phyloP scores from a whole-genome alignment of 1,284 basidiomycete genomes.

The Pseudozyma thailandica region DNA sequence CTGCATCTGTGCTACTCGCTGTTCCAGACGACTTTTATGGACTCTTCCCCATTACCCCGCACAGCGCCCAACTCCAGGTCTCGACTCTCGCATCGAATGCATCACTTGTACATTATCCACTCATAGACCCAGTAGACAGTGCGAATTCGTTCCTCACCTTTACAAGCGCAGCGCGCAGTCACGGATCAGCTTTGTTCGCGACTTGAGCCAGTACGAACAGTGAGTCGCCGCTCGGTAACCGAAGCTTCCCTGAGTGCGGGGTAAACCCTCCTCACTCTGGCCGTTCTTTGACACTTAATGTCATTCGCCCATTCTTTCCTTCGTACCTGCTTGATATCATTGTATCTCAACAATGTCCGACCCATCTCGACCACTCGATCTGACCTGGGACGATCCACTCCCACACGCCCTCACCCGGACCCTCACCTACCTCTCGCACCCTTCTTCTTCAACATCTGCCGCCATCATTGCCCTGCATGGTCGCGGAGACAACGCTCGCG shows the following conservation, averaged over 20 bases:
- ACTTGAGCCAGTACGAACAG: too few relatives aligned
- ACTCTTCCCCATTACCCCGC: conserved; percentile 4
- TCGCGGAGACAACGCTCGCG: conserved; percentile 28
- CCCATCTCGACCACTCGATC: conserved; percentile 2
- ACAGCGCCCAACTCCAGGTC: neutral
- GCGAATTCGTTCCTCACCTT: too few relatives aligned
- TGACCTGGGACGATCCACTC: conserved; percentile 26
- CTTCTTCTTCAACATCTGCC: conserved; percentile 1
- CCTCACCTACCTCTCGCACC: conserved; percentile 12
- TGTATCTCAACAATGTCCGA: conserved; percentile 3
- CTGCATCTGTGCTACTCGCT: too few relatives aligned
- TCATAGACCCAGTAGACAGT: neutral
- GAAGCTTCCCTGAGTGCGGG: conserved; percentile 1
- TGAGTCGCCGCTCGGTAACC: too few relatives aligned
- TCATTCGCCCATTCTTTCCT: neutral
- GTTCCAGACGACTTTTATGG: neutral
- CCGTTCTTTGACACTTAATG: too few relatives aligned
- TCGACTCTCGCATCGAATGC: neutral
- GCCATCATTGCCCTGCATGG: conserved; percentile 36
- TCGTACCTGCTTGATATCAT: neutral
- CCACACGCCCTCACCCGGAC: conserved; percentile 25
- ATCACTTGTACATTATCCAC: conserved; percentile 8
- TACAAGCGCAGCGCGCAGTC: too few relatives aligned
- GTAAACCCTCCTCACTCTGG: neutral
- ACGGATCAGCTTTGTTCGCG: too few relatives aligned